These are phyloP conservation scores for Trichoderma breve DNA, from an alignment of 2,329 filamentous ascomycete genomes.

Conservation along the genomic window DNA sequence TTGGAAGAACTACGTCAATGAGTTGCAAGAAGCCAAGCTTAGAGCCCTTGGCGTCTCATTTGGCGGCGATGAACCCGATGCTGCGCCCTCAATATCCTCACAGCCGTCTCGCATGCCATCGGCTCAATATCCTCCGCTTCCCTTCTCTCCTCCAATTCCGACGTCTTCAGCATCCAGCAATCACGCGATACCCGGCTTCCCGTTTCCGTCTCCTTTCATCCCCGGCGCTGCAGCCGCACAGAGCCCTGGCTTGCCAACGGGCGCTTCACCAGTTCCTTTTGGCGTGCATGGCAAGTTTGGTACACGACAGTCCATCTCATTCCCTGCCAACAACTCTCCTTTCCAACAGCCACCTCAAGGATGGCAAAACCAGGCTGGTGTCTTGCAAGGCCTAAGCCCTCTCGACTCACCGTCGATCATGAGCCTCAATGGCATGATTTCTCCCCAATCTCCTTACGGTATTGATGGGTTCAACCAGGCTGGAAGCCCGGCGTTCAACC, in stretches of 20 bases:
- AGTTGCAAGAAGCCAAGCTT: slow-evolving; percentile 86
- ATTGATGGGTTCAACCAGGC: slow-evolving; percentile 48
- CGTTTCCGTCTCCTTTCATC: slow-evolving; percentile 59
- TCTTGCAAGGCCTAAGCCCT: slow-evolving; percentile 52
- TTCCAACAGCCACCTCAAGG: slow-evolving; percentile 61
- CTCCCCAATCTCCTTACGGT: slow-evolving; percentile 63
- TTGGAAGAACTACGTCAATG: slow-evolving; percentile 75
- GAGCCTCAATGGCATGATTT: slow-evolving; percentile 55
- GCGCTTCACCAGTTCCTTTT: slow-evolving; percentile 72
- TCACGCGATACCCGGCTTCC: slow-evolving; percentile 53
- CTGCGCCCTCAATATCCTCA: slow-evolving; percentile 63
- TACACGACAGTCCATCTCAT: slow-evolving; percentile 69
- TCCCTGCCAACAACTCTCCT: slow-evolving; percentile 62
- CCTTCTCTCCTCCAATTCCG: slow-evolving; percentile 81
- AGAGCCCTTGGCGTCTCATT: slow-evolving; percentile 84
- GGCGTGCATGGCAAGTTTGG: slow-evolving; percentile 60
- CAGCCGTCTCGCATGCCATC: slow-evolving; percentile 69
- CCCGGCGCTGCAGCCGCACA: slow-evolving; percentile 59
- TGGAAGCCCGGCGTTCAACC: slow-evolving; percentile 41
- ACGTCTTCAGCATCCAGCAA: slow-evolving; percentile 75
- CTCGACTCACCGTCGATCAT: slow-evolving; percentile 63
- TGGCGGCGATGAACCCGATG: slow-evolving; percentile 67
- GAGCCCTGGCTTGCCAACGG: slow-evolving; percentile 62
- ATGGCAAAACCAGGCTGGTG: slow-evolving; percentile 58
- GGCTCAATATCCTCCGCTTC: slow-evolving; percentile 69